Base-by-base conservation (phyloP, 2,329 filamentous ascomycete genomes). In the Paracorniculantispora psalliotae region DNA sequence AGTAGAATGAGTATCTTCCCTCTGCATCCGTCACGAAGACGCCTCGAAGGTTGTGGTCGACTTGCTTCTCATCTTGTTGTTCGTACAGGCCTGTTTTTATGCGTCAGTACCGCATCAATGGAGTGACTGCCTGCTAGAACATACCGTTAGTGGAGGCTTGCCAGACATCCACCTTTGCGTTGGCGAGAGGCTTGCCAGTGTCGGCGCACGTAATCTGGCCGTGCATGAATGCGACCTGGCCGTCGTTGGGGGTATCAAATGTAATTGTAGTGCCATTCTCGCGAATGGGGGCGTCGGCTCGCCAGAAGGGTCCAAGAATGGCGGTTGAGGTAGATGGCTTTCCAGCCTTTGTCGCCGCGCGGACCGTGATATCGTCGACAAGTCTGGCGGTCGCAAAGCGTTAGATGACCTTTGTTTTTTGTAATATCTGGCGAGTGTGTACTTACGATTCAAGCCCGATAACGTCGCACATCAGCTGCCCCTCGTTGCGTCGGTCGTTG, bases 241-340 rank as follows among this genome's bases (percentile, higher is more conserved):
- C 75, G 59, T 78, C 76, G 55, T 72, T 60, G 6, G 81, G 81
- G 62, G 76, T 78, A 62, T 80, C 70, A 59, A 75, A 76, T 21
- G 86, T 79, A 62, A 94, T 90, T 66, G 78, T 86, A 48, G 79
- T 82, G 52, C 89, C 91, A 68, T 89, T 89, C n/a, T 84, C 74
- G 49, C 87, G 81, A 60, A 81, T 75, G 5, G 91, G 90, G 0
- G 90, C 85, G 65, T 92, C 81, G 46, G 84, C 80, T 6, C 90
- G 82, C 83, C 90, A 96, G 76, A 96, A 96, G 1, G 91, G 91
- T 0, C 91, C 91, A 0, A 96, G 81, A 64, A 96, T 91, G 43
- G 91, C 86, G 4, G 89, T 89, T 2, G 89, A 83, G 5, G 90
- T 94, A 12, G 85, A 79, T 15, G 75, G 68, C 15, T 77, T 75